Evolutionary conservation across 2,329 filamentous ascomycete genomes (phyloP), one percentile per base, ranked within the genome.

Genomic region (Dryadomyces sulphureus): DNA sequence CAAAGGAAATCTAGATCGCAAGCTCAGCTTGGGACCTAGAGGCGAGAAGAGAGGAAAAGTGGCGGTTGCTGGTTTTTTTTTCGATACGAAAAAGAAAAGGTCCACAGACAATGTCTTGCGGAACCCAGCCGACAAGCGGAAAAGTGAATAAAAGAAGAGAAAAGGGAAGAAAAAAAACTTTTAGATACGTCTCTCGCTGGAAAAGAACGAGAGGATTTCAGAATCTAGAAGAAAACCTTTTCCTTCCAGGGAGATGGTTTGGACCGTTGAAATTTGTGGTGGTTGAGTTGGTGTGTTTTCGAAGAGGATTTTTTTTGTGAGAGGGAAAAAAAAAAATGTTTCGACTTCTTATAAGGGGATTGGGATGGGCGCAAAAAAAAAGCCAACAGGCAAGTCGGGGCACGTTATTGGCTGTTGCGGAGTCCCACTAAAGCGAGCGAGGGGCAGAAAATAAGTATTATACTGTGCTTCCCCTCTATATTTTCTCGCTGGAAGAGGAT

Each of bases 21-120:
- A 83, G 80, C 82, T 43, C 71, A 70, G 80, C 75, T 79, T 83
- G 77, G 73, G 77, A 87, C 75, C 81, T 78, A 79, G 72, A 69
- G 61, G 62, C 44, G 17, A 41, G 38, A 69, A 62, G 62, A 45
- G 17, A 41, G 38, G 5, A 51, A 34, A 30, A 39, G 50, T 50
- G 53, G 58, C 59, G 58, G 62, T 50, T 53, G 58, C 59, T 57
- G 62, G 61, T 61, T 60, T 62, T 60, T 61, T 60, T 63, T 62
- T 62, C 47, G 42, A 49, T 52, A 52, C 51, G 51, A 50, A 55
- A 59, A 63, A 59, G 56, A 20, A 4, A 14, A 17, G 41, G 21
- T 27, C 62, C 66, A 56, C 57, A 57, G 54, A 48, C 16, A 52
- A 49, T 56, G 54, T 53, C 56, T 55, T 57, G 59, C 56, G 53